Evolutionary conservation across 2,329 filamentous ascomycete genomes (phyloP).

Genomic region (Botrytis tulipae): DNA sequence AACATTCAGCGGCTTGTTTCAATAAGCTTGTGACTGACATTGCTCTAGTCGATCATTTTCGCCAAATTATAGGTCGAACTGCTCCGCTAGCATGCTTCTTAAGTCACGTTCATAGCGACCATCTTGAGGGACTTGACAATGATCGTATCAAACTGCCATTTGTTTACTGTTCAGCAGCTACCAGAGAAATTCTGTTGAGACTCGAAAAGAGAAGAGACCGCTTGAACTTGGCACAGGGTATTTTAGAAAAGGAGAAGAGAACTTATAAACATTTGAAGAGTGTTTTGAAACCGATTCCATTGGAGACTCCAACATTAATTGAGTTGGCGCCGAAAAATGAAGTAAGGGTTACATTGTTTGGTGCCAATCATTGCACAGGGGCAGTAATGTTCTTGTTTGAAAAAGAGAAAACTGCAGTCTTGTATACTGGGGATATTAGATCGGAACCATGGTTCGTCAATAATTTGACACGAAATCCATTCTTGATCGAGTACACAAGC

Average conservation of each 20-base stretch:
- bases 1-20: neutral
- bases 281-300: slow-evolving; percentile 75
- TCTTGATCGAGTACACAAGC: slow-evolving; percentile 69
- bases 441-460: slow-evolving; percentile 86
- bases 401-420: slow-evolving; percentile 64
- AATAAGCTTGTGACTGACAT: slow-evolving; percentile 12
- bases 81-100: slow-evolving; percentile 81
- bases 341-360: slow-evolving; percentile 81
- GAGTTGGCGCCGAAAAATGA: slow-evolving; percentile 66
- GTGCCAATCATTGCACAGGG: slow-evolving; percentile 89
- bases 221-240: slow-evolving; percentile 75
- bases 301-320: slow-evolving; percentile 75
- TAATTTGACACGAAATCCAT: slow-evolving; percentile 66
- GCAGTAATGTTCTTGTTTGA: slow-evolving; percentile 93
- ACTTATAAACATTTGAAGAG: slow-evolving; percentile 75
- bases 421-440: slow-evolving; percentile 89
- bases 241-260: slow-evolving; percentile 70
- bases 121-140: slow-evolving; percentile 66
- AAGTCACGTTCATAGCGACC: slow-evolving; percentile 90
- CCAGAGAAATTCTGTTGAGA: slow-evolving; percentile 74
- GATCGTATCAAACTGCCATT: slow-evolving; percentile 76
- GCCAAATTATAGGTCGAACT: slow-evolving; percentile 50
- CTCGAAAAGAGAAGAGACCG: slow-evolving; percentile 78
- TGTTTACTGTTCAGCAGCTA: slow-evolving; percentile 86
- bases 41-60: slow-evolving; percentile 74